phyloP scores from a whole-genome alignment of 192 early-diverging fungal species.

The Lobosporangium transversale region DNA sequence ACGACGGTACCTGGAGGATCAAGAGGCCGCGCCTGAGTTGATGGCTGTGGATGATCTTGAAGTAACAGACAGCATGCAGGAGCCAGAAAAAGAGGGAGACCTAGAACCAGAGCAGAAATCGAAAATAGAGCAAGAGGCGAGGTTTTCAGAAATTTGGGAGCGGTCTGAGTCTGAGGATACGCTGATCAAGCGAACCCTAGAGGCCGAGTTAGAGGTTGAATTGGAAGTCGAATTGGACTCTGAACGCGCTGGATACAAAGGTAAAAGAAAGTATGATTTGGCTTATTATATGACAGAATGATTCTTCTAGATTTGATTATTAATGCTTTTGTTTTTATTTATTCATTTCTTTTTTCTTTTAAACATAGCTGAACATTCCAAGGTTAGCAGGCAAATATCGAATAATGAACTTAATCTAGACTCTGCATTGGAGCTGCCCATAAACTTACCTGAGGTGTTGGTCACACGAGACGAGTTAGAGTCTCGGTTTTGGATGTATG shows the following conservation, averaged over 20 bases:
- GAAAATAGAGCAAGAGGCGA: neutral
- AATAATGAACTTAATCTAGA: neutral
- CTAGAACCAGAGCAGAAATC: neutral
- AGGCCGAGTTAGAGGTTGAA: slow-evolving; percentile 1
- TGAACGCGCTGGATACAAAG: no score
- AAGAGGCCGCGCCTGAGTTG: no score
- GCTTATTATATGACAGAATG: no score
- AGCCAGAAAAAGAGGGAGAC: neutral
- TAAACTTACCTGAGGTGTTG: neutral
- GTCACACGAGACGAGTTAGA: slow-evolving; percentile 22
- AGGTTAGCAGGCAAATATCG: no score
- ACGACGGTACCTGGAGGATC: no score
- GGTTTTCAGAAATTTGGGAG: no score
- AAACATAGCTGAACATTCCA: neutral
- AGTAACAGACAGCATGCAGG: no score
- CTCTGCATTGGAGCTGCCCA: slow-evolving; percentile 7
- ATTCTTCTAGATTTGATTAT: no score
- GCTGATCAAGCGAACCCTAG: neutral
- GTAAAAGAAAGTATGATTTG: neutral
- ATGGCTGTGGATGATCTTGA: no score
- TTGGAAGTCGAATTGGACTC: neutral
- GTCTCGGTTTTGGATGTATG: slow-evolving; percentile 34
- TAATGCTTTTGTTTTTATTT: neutral
- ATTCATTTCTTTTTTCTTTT: neutral
- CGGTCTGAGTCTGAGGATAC: neutral